Evolutionary conservation across 306 rosid genomes (phyloP).

Genomic region (Chamaecrista fasciculata): DNA sequence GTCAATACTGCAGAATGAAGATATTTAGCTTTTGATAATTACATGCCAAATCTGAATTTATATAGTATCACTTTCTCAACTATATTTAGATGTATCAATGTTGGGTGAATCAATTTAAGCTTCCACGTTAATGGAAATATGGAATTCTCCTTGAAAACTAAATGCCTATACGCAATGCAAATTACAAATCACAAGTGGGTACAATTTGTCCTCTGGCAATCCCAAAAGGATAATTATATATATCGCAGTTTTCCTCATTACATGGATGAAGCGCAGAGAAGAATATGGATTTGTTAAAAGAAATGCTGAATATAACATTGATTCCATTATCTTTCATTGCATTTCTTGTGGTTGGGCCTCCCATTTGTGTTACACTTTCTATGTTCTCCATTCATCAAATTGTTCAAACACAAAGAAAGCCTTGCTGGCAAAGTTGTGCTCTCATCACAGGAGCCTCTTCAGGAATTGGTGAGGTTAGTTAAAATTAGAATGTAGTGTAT

Average conservation of each 20-base stretch:
- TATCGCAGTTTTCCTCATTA: no score
- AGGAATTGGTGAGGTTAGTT: conserved; percentile 9
- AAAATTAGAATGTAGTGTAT: no score
- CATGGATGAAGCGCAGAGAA: no score
- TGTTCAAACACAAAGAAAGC: background rate
- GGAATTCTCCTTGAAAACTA: no score
- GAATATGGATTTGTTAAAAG: background rate
- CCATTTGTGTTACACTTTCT: background rate
- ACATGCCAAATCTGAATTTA: background rate
- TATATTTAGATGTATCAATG: conserved; percentile 1
- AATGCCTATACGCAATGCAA: no score
- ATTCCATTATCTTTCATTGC: background rate
- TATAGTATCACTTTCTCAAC: background rate
- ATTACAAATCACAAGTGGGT: no score
- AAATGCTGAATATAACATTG: background rate
- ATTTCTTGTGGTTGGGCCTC: background rate
- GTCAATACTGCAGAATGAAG: background rate
- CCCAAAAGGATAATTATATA: no score
- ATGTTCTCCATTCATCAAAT: background rate
- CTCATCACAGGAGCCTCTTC: conserved; percentile 15
- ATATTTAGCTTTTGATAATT: conserved; percentile 18
- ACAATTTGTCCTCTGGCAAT: no score
- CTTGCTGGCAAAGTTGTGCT: conserved; percentile 14
- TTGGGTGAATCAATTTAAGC: background rate
- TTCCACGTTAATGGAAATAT: no score